A percentile compares a stretch with the other conserved stretches of the same genome.
phyloP scores from a whole-genome alignment of 805 yeast genomes.

The Alloascoidea africana region DNA sequence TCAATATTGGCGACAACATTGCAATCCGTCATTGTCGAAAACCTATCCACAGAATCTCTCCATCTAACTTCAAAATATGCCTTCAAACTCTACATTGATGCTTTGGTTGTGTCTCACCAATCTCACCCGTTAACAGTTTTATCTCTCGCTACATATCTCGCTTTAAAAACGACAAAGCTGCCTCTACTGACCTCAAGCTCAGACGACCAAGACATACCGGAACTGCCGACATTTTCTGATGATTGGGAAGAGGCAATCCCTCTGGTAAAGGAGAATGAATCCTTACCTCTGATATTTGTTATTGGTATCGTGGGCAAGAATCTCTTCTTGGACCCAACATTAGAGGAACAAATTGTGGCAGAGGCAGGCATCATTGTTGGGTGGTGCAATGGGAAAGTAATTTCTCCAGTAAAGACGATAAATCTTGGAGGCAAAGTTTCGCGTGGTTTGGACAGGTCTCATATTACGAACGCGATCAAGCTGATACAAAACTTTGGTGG shows the following conservation, averaged over 20 bases:
- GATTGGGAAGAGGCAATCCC: conserved; percentile 55
- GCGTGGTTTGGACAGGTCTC: conserved; percentile 36
- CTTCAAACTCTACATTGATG: conserved; percentile 66
- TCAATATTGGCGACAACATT: conserved; percentile 48
- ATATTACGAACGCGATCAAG: conserved; percentile 37
- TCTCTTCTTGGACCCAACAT: conserved; percentile 69
- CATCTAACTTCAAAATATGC: conserved; percentile 60
- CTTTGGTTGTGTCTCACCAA: conserved; percentile 58
- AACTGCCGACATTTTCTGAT: conserved; percentile 82
- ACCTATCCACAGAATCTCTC: conserved; percentile 37
- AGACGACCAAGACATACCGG: conserved; percentile 52
- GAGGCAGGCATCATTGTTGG: conserved; percentile 72
- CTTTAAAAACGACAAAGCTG: conserved; percentile 60
- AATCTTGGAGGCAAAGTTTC: conserved; percentile 35
- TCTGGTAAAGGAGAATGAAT: conserved; percentile 23
- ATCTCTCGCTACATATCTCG: conserved; percentile 69
- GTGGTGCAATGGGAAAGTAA: conserved; percentile 51
- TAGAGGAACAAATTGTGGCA: conserved; percentile 77
- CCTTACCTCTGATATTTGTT: conserved; percentile 57
- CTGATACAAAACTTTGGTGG: conserved; percentile 48
- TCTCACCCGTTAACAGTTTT: conserved; percentile 72
- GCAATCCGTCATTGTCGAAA: conserved; percentile 33
- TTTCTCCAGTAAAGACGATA: conserved; percentile 61
- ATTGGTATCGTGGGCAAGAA: conserved; percentile 62
- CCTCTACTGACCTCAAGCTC: conserved; percentile 61